A percentile compares a stretch with the other conserved stretches of the same genome.
Evolutionary conservation across 1,284 basidiomycete species (phyloP).

Genomic region (Tylopilus sp.): DNA sequence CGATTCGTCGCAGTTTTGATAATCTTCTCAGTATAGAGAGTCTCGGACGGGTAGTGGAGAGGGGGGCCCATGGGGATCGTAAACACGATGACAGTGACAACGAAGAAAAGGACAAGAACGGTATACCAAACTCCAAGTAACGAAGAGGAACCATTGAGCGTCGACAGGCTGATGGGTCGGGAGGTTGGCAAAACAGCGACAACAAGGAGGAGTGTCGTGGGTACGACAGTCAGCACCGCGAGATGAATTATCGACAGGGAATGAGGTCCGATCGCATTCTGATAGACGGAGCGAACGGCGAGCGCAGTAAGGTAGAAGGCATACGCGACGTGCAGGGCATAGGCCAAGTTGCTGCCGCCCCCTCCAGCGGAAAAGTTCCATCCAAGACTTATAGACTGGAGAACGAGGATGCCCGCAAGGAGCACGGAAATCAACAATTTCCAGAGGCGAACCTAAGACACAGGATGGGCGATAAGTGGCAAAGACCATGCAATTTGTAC

Average conservation of each 20-base stretch:
- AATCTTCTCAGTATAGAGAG: slow-evolving; percentile 73
- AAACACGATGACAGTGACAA: slow-evolving; percentile 41
- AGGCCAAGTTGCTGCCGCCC: slow-evolving; percentile 35
- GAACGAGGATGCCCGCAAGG: slow-evolving; percentile 43
- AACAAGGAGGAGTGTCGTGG: slow-evolving; percentile 47
- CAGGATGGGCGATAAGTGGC: slow-evolving; percentile 5
- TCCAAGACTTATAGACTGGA: slow-evolving; percentile 53
- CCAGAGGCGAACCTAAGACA: slow-evolving; percentile 48
- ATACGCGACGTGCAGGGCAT: slow-evolving; percentile 51
- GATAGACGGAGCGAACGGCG: slow-evolving; percentile 50
- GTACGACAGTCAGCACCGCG: slow-evolving; percentile 52
- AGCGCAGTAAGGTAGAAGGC: slow-evolving; percentile 61
- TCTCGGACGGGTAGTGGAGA: slow-evolving; percentile 65
- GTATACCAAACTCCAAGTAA: slow-evolving; percentile 20
- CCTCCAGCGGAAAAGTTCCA: slow-evolving; percentile 45
- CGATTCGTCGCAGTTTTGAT: slow-evolving; percentile 52
- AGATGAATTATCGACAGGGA: slow-evolving; percentile 65
- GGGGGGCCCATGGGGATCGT: slow-evolving; percentile 70
- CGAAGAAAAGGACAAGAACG: slow-evolving; percentile 31
- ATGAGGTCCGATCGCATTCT: slow-evolving; percentile 50
- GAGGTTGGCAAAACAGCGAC: slow-evolving; percentile 54
- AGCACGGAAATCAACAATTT: slow-evolving; percentile 51
- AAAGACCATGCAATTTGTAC: not conserved
- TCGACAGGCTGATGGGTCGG: slow-evolving; percentile 12
- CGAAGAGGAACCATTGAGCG: slow-evolving; percentile 8